A percentile compares a stretch with the other conserved stretches of the same genome.
Conservation (phyloP, 352 stramenopile species). For the Phytopythium boreale region DNA sequence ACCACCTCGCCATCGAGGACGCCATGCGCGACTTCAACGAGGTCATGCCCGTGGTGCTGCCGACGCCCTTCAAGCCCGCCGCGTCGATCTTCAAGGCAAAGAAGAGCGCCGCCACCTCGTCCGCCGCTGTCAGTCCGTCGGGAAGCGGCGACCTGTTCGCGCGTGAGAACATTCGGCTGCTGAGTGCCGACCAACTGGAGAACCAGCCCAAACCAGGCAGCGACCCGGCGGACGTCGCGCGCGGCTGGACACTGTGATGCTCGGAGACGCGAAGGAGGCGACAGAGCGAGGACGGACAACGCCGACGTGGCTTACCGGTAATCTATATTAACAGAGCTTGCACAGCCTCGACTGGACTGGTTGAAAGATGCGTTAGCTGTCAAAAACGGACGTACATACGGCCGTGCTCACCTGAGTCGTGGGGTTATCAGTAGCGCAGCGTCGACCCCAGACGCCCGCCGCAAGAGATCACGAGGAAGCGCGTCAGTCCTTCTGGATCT, state of each 20-base stretch:
- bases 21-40: conserved; percentile 94
- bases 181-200: conserved; percentile 35
- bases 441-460: not conserved
- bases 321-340: conserved; percentile 10
- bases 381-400: not conserved
- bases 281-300: not conserved
- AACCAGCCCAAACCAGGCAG: conserved; percentile 6
- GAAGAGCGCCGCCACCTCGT: conserved; percentile 17
- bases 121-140: not conserved
- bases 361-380: not conserved
- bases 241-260: conserved; percentile 62
- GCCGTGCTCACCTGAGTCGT: not conserved
- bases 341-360: conserved; percentile 1
- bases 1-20: conserved; percentile 93
- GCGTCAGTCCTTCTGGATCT: conserved; percentile 50
- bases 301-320: not conserved
- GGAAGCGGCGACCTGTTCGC: conserved; percentile 38
- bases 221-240: conserved; percentile 22
- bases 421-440: not conserved
- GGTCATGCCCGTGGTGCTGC: conserved; percentile 84
- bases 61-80: conserved; percentile 74
- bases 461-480: not conserved
- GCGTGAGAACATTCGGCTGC: conserved; percentile 41
- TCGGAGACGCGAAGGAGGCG: not conserved
- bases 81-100: conserved; percentile 60